phyloP scores from a whole-genome alignment of 2,329 filamentous ascomycete genomes.

The Thermothelomyces thermophilus region DNA sequence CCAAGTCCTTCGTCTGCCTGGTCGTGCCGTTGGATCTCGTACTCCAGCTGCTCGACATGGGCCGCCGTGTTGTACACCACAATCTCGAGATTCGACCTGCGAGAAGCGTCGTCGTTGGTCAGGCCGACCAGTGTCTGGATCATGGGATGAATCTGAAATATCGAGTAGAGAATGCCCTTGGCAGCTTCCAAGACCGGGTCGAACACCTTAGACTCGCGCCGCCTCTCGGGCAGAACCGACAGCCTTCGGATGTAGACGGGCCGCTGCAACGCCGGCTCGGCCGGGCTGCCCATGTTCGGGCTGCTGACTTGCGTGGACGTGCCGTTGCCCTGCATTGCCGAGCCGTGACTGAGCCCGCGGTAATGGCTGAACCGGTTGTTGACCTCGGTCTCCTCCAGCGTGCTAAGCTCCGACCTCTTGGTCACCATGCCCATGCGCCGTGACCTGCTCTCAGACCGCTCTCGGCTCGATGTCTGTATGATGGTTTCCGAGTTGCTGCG shows the following conservation, averaged over 20 bases:
- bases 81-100: conserved; percentile 58
- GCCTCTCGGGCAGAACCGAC: conserved; percentile 56
- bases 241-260: conserved; percentile 58
- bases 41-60: conserved; percentile 59
- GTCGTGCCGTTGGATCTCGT: conserved; percentile 58
- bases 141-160: conserved; percentile 62
- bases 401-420: conserved; percentile 53
- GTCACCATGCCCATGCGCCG: conserved; percentile 60
- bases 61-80: conserved; percentile 63
- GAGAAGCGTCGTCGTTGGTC: conserved; percentile 53
- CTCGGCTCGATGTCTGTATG: conserved; percentile 41
- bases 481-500: conserved; percentile 60
- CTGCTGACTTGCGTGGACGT: conserved; percentile 38
- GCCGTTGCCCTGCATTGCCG: conserved; percentile 55
- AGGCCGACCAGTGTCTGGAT: conserved; percentile 60
- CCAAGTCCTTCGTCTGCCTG: conserved; percentile 42
- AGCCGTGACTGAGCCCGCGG: conserved; percentile 61
- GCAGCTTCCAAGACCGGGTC: conserved; percentile 59
- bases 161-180: conserved; percentile 59
- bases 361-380: conserved; percentile 62
- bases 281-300: conserved; percentile 55
- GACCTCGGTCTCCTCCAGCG: conserved; percentile 55
- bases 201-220: conserved; percentile 53
- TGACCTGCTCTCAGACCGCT: conserved; percentile 48
- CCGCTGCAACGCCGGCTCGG: conserved; percentile 50